A percentile compares a stretch with the other conserved stretches of the same genome.
Conservation (phyloP, 805 yeast genomes). For the Priceomyces haplophilus region DNA sequence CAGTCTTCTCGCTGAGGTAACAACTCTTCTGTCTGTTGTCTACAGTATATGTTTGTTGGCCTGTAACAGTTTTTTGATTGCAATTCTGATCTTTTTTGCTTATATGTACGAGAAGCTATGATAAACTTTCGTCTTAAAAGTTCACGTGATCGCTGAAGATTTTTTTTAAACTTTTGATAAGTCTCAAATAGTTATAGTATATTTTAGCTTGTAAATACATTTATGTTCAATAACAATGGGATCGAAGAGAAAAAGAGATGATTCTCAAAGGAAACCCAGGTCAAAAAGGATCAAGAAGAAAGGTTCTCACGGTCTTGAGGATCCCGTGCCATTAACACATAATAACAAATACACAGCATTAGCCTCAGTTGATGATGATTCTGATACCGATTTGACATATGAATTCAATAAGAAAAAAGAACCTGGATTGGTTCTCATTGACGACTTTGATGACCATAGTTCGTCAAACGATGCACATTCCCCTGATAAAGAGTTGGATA, state of each 20-base stretch:
- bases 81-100: not conserved
- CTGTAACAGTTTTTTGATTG: not conserved
- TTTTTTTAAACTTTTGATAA: not conserved
- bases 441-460: slow-evolving; percentile 16
- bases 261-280: slow-evolving; percentile 15
- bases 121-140: too few relatives aligned
- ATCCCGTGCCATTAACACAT: slow-evolving; percentile 10
- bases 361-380: slow-evolving; percentile 16
- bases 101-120: not conserved
- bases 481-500: slow-evolving; percentile 12
- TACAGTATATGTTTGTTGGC: not conserved
- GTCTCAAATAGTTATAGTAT: not conserved
- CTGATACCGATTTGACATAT: slow-evolving; percentile 23
- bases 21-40: not conserved
- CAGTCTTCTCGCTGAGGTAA: not conserved
- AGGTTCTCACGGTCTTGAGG: slow-evolving; percentile 11
- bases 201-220: slow-evolving; percentile 1
- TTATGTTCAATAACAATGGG: slow-evolving; percentile 10
- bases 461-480: slow-evolving; percentile 5
- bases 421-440: slow-evolving; percentile 29
- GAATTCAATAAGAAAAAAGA: slow-evolving; percentile 18
- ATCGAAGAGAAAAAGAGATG: slow-evolving; percentile 23
- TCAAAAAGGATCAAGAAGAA: slow-evolving; percentile 22
- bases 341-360: slow-evolving; percentile 23
- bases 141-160: not conserved